These are phyloP conservation scores for Zygosaccharomyces pseudorouxii DNA, from an alignment of 805 yeast genomes.

Conservation along the genomic window DNA sequence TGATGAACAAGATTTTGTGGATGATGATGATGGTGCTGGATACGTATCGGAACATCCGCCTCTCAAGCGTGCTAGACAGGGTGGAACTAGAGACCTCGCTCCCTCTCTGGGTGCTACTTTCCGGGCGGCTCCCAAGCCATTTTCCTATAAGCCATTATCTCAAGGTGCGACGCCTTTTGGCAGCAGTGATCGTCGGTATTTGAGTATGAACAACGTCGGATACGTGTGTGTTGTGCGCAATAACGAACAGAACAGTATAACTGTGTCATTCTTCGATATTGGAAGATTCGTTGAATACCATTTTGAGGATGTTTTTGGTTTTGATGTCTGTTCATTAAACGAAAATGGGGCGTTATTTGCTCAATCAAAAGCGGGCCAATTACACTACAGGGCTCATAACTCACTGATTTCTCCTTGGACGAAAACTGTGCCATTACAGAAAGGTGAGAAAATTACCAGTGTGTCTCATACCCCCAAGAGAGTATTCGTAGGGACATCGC, in stretches of 20 bases:
- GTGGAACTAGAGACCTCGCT: constrained; percentile 5
- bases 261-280: constrained; percentile 82
- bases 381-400: constrained; percentile 68
- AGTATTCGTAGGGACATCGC: constrained; percentile 65
- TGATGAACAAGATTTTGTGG: constrained; percentile 50
- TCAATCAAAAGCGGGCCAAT: constrained; percentile 40
- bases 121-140: neutral
- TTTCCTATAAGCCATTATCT: constrained; percentile 59
- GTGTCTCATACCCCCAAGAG: constrained; percentile 60
- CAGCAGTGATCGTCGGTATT: constrained; percentile 59
- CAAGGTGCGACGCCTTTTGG: constrained; percentile 88
- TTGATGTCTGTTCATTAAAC: constrained; percentile 71
- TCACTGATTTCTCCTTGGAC: constrained; percentile 69
- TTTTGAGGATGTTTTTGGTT: constrained; percentile 68
- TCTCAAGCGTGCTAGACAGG: constrained; percentile 15
- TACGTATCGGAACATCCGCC: constrained; percentile 30
- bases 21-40: constrained; percentile 61
- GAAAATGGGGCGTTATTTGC: constrained; percentile 64
- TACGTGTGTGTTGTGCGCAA: constrained; percentile 74
- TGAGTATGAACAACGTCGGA: constrained; percentile 77
- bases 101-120: neutral
- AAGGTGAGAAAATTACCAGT: constrained; percentile 58
- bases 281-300: constrained; percentile 74
- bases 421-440: constrained; percentile 46
- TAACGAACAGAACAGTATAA: constrained; percentile 59